Evolutionary conservation across 345 rosid species (phyloP).

Genomic region (Eucalyptus erythrocorys): DNA sequence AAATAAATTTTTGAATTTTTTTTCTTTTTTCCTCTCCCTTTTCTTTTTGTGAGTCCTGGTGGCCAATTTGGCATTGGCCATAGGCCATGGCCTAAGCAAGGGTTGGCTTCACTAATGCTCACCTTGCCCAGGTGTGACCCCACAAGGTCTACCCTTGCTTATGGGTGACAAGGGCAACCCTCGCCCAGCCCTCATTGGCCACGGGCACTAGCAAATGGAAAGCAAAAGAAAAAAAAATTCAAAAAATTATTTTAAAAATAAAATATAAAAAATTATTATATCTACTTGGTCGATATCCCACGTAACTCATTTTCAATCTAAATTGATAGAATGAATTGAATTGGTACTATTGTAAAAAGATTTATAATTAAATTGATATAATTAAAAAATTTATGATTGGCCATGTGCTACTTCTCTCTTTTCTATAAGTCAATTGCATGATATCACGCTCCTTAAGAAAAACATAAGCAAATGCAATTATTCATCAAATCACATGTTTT

Average conservation of each 20-base stretch:
- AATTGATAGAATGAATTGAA: accelerated
- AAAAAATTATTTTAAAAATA: no score
- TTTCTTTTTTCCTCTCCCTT: no score
- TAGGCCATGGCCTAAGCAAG: accelerated
- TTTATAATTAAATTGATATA: no score
- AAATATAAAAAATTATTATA: no score
- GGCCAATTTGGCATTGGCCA: no score
- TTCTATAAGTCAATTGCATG: not conserved
- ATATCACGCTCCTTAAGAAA: not conserved
- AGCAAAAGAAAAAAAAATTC: no score
- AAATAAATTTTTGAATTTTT: no score
- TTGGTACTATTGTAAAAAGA: accelerated
- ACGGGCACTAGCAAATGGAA: no score
- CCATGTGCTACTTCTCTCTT: accelerated
- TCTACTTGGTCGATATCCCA: accelerated
- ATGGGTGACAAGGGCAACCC: not conserved
- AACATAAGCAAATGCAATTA: not conserved
- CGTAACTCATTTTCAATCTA: accelerated
- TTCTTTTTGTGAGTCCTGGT: accelerated
- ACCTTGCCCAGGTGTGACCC: accelerated
- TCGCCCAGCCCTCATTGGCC: accelerated
- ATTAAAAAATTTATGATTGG: not conserved
- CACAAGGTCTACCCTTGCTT: accelerated
- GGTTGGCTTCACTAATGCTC: accelerated
- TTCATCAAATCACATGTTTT: not conserved